Percentiles rank a stretch among this genome's conserved stretches.
phyloP scores from a whole-genome alignment of 2,329 filamentous ascomycete genomes.

The Arthroderma sp. region DNA sequence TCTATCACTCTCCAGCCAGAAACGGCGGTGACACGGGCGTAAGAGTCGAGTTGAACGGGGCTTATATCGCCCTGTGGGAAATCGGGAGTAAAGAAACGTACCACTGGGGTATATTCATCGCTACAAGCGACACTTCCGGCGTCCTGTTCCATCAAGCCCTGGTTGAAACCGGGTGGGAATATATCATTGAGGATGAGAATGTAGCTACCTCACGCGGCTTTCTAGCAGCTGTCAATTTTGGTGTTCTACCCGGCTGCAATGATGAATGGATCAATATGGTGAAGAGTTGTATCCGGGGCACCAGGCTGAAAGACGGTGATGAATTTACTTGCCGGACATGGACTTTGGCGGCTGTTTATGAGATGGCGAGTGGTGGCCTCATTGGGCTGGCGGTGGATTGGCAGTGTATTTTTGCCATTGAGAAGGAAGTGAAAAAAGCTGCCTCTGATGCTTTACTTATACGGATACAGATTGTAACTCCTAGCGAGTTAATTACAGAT shows the following conservation, averaged over 20 bases:
- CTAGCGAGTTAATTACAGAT: no score
- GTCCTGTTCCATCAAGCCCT: slow-evolving; percentile 9
- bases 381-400: slow-evolving; percentile 9
- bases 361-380: slow-evolving; percentile 10
- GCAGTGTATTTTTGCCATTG: slow-evolving; percentile 6
- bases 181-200: slow-evolving; percentile 3
- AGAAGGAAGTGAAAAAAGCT: slow-evolving; percentile 7
- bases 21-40: neutral
- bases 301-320: slow-evolving; percentile 1
- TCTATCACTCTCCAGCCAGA: no score
- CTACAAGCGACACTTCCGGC: slow-evolving; percentile 4
- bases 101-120: slow-evolving; percentile 11
- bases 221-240: slow-evolving; percentile 9
- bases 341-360: slow-evolving; percentile 9
- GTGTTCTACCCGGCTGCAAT: slow-evolving; percentile 5
- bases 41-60: slow-evolving; percentile 7
- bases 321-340: slow-evolving; percentile 11
- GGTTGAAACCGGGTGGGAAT: slow-evolving; percentile 5
- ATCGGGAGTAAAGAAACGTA: slow-evolving; percentile 3
- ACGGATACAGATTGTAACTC: no score
- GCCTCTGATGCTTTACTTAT: neutral
- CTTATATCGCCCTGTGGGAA: slow-evolving; percentile 10
- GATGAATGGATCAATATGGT: slow-evolving; percentile 10
- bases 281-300: slow-evolving; percentile 7
- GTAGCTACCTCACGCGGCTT: slow-evolving; percentile 6